These are phyloP conservation scores for Eremothecium coryli DNA, from an alignment of 1,139 yeast species.

Conservation along the genomic window DNA sequence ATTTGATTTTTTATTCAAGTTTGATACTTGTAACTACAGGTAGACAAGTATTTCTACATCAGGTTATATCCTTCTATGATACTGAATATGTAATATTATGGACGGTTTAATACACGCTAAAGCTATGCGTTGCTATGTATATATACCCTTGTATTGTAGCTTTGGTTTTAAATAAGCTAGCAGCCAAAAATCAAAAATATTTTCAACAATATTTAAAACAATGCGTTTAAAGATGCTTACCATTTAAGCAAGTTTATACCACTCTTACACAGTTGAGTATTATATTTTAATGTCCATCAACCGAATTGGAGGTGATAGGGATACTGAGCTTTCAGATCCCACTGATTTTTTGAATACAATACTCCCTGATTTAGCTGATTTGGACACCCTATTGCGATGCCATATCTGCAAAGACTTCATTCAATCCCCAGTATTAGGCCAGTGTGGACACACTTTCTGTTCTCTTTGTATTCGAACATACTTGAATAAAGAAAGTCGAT, in stretches of 20 bases:
- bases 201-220: too few relatives aligned
- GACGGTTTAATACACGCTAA: slow-evolving; percentile 1
- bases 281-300: too few relatives aligned
- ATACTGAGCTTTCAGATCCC: slow-evolving; percentile 41
- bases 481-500: slow-evolving; percentile 47
- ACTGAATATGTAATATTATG: slow-evolving; percentile 1
- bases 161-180: too few relatives aligned
- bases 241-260: too few relatives aligned
- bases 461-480: slow-evolving; percentile 78
- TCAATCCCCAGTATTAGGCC: slow-evolving; percentile 73
- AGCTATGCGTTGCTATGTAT: not conserved
- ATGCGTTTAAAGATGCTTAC: too few relatives aligned
- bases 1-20: too few relatives aligned
- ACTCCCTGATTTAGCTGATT: slow-evolving; percentile 47
- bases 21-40: too few relatives aligned
- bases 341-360: slow-evolving; percentile 53
- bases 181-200: too few relatives aligned
- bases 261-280: too few relatives aligned
- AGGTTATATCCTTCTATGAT: not conserved
- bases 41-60: not conserved
- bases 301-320: not conserved
- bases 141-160: too few relatives aligned
- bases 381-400: slow-evolving; percentile 72
- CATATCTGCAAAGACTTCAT: slow-evolving; percentile 86
- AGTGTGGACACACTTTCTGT: slow-evolving; percentile 87